These are phyloP conservation scores for Arthrobotrys megalospora DNA, from an alignment of 2,329 filamentous ascomycete species.

Conservation along the genomic window DNA sequence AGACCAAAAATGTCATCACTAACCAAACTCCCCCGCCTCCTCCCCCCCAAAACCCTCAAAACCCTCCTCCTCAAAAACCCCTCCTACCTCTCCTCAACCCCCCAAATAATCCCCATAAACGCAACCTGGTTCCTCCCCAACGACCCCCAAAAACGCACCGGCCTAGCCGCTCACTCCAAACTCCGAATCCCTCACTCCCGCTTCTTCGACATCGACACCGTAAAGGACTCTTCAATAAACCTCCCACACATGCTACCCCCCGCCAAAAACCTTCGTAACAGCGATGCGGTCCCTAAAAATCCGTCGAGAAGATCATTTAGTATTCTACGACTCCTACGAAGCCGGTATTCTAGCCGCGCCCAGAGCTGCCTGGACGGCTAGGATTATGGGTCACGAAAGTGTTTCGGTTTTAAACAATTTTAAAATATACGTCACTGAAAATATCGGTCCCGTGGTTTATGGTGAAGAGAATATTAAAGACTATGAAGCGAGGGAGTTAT, in stretches of 20 bases:
- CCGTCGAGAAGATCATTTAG: conserved; percentile 86
- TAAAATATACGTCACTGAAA: conserved; percentile 86
- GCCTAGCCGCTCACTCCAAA: conserved; percentile 2
- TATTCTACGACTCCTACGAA: conserved; percentile 94
- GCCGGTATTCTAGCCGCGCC: conserved; percentile 95
- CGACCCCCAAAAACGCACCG: conserved; percentile 82
- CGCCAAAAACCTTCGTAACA: conserved; percentile 82
- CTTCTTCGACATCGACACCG: conserved; percentile 95
- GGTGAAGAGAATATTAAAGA: conserved; percentile 71
- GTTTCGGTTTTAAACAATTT: conserved; percentile 98
- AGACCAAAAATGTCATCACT: conserved; percentile 68
- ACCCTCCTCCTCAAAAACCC: conserved; percentile 87
- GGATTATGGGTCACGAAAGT: conserved; percentile 87
- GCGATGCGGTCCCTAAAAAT: conserved; percentile 93
- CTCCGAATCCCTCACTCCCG: conserved; percentile 88
- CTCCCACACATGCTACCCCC: conserved; percentile 98
- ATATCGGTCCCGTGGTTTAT: conserved; percentile 80
- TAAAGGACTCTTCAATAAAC: conserved; percentile 87
- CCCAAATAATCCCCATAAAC: conserved; percentile 88
- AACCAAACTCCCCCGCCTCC: conserved; percentile 82
- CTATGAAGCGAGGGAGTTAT: conserved; percentile 63
- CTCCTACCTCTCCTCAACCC: conserved; percentile 82
- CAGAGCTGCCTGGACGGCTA: conserved; percentile 92
- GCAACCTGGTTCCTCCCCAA: conserved; percentile 98
- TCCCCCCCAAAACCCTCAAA: conserved; percentile 85